A percentile compares a stretch with the other conserved stretches of the same genome.
Evolutionary conservation across 805 yeast genomes (phyloP).

Genomic region (Kregervanrija delftensis): DNA sequence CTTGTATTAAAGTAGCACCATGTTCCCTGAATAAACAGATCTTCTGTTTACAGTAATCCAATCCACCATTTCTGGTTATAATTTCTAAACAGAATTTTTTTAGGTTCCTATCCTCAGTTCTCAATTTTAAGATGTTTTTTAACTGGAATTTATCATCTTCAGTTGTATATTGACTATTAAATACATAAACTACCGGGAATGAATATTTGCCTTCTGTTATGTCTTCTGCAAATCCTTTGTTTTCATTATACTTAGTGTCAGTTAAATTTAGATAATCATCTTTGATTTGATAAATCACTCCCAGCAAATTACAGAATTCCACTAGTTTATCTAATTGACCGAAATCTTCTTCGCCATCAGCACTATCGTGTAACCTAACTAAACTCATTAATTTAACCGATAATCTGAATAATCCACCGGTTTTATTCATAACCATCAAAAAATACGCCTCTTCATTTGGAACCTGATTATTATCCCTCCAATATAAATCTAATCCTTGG

Average conservation of each 20-base stretch:
- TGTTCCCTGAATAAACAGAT: constrained; percentile 8
- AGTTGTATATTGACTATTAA: constrained; percentile 27
- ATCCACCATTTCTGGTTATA: constrained; percentile 35
- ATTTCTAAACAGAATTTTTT: constrained; percentile 46
- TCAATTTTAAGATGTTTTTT: constrained; percentile 43
- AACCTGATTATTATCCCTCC: constrained; percentile 64
- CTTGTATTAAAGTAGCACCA: no score
- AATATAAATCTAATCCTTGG: constrained; percentile 81
- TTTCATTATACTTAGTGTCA: constrained; percentile 41
- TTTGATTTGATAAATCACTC: constrained; percentile 75
- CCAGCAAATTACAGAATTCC: constrained; percentile 68
- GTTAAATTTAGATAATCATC: constrained; percentile 77
- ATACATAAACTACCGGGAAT: constrained; percentile 72
- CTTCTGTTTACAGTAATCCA: constrained; percentile 32
- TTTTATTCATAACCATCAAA: constrained; percentile 79
- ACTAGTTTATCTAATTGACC: constrained; percentile 27
- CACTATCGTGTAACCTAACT: constrained; percentile 8
- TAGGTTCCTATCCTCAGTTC: constrained; percentile 41
- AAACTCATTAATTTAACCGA: constrained; percentile 55
- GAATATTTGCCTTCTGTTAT: constrained; percentile 86
- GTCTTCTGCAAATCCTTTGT: constrained; percentile 81
- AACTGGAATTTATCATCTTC: constrained; percentile 31
- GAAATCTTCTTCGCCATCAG: constrained; percentile 5
- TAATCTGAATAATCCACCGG: constrained; percentile 82
- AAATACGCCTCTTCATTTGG: constrained; percentile 62